Base-by-base conservation (phyloP, 768 basidiomycete species). In the Tulasnella sp. region DNA sequence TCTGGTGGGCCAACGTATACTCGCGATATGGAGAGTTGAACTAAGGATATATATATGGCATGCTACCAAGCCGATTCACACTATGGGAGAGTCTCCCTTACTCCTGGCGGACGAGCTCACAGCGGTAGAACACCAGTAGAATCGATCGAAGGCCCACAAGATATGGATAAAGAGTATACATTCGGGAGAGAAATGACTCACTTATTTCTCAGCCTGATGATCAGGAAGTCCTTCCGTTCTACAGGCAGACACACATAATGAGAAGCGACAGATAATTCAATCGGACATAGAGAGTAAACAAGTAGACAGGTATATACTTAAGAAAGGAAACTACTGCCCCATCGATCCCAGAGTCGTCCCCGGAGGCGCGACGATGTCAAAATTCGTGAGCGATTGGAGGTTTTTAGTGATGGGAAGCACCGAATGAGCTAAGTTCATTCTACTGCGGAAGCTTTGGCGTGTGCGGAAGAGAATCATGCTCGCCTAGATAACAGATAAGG, bases 291-390 rank as follows among this genome's bases (percentile, higher is more conserved):
- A 17, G n/a, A 22, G 3, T 43, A 12, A 2, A 12, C 19, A 10
- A 50, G n/a, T 59, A 5, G 38, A n/a, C 12, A 27, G 11, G 29
- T 10, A 9, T n/a, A 27, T 12, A 75, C 81, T 69, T 67, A 90
- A 87, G 70, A 90, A 89, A 68, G 85, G 84, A 68, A 88, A 87
- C 68, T 78, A 80, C 63, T 87, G 80, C 56, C 83, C 82, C 87
- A 89, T 90, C 63, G 79, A 84, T 66, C 69, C 74, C 66, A 84
- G 81, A 55, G 80, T 84, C 43, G 87, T 90, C 71, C 87, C 84
- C 1, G 73, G 66, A 2, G 84, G 78, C 12, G 85, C 80, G 12
- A 73, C 68, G 60, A 90, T 70, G 49, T 84, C 78, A 63, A 89
- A 88, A 69, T 85, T 88, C 64, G 79, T 73, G 25, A 75, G 75